Evolutionary conservation across 129 eudicot genomes (phyloP).

Genomic region (Chrysanthemum lavandulifolium): DNA sequence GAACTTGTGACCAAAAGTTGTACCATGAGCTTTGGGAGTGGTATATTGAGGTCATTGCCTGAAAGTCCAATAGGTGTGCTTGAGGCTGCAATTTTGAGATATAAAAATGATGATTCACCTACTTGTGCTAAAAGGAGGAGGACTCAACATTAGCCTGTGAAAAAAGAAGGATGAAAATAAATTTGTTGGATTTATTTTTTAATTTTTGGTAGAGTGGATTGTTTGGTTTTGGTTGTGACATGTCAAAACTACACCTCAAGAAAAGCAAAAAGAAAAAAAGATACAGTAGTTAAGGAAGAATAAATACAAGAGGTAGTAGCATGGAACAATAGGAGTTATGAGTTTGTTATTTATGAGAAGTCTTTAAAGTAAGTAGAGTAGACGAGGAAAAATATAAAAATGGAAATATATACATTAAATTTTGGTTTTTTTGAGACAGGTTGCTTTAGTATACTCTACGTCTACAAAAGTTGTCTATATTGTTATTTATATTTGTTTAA

Average conservation of each 20-base stretch:
- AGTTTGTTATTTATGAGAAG: constrained; percentile 21
- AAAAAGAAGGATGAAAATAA: constrained; percentile 20
- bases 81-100: constrained; percentile 53
- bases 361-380: constrained; percentile 28
- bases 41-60: constrained; percentile 35
- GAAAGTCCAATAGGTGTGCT: constrained; percentile 58
- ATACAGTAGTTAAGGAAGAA: constrained; percentile 9
- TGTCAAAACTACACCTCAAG: constrained; percentile 23
- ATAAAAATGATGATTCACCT: constrained; percentile 45
- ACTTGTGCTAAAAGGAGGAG: constrained; percentile 44
- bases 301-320: constrained; percentile 29
- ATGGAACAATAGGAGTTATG: constrained; percentile 26
- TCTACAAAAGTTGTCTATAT: background rate
- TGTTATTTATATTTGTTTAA: background rate
- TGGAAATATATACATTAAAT: constrained; percentile 32
- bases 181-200: constrained; percentile 9
- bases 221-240: constrained; percentile 17
- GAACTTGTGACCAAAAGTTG: constrained; percentile 32
- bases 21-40: constrained; percentile 30
- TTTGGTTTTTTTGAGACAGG: constrained; percentile 17
- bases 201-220: constrained; percentile 28
- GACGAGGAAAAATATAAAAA: constrained; percentile 29
- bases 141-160: constrained; percentile 30
- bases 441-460: background rate
- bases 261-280: background rate